These are phyloP conservation scores for Fusarium tupiense DNA, from an alignment of 2,329 filamentous ascomycete genomes.

Conservation along the genomic window DNA sequence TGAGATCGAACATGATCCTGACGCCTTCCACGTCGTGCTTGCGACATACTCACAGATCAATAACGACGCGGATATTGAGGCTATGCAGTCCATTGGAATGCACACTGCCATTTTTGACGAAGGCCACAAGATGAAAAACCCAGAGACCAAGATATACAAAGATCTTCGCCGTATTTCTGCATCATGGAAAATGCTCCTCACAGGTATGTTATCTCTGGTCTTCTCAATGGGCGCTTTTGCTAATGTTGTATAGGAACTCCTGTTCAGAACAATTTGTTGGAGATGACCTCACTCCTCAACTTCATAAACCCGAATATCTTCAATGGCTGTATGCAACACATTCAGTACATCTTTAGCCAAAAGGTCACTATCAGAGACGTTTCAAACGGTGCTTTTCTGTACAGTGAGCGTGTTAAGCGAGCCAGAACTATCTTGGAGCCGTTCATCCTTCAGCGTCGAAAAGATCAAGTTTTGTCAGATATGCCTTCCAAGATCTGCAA, in stretches of 20 bases:
- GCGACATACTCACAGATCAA: constrained; percentile 70
- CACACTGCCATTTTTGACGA: constrained; percentile 85
- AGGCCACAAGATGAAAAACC: constrained; percentile 92
- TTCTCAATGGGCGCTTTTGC: neutral
- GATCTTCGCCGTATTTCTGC: constrained; percentile 81
- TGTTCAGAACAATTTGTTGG: constrained; percentile 92
- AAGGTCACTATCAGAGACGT: constrained; percentile 86
- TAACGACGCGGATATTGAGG: constrained; percentile 60
- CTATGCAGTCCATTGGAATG: constrained; percentile 59
- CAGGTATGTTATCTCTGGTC: constrained; percentile 41
- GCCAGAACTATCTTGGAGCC: constrained; percentile 93
- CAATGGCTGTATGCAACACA: constrained; percentile 75
- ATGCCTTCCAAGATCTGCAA: constrained; percentile 82
- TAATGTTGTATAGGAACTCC: constrained; percentile 78
- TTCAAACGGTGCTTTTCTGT: constrained; percentile 83
- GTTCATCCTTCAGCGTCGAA: constrained; percentile 93
- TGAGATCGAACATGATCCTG: constrained; percentile 70
- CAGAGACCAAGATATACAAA: constrained; percentile 81
- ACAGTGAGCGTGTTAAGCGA: constrained; percentile 84
- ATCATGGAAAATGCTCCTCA: constrained; percentile 84
- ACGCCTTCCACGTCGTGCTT: constrained; percentile 70
- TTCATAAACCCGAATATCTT: constrained; percentile 94
- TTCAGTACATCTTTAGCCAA: constrained; percentile 90
- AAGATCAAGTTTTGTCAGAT: constrained; percentile 87
- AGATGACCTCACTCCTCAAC: constrained; percentile 88